Evolutionary conservation across 768 basidiomycete genomes (phyloP), one percentile per base, ranked within the genome.

Genomic region (Mycena haematopus): DNA sequence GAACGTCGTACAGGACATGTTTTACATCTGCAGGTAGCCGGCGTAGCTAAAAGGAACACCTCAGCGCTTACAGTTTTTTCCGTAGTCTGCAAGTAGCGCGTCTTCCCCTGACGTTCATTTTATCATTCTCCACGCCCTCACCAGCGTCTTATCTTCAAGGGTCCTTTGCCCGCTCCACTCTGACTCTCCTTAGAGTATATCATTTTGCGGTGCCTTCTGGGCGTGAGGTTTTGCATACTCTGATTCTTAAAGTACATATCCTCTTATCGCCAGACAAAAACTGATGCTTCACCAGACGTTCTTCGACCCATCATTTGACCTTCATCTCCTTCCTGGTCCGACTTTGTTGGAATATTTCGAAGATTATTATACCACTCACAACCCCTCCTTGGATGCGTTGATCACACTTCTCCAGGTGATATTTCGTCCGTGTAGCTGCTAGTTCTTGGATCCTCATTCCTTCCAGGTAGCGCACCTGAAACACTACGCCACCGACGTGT

Each of bases 1-100:
- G 0, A 56, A 65, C 2, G 80, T 92, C 2, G 72, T 93, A 51
- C 85, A 88, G 68, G 90, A 93, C 67, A 68, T 92, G 19, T 84
- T 92, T 44, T 82, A 88, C 56, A 86, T 92, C 36, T 90, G 83
- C 78, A 90, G 88, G 91, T 87, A 63, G 15, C 51, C 14, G 31
- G 14, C n/a, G n/a, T 40, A 44, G 8, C 21, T 31, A 14, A 1
- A 24, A 47, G 4, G 6, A 46, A 21, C 6, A 35, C 15, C 47
- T 27, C 17, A 11, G 13, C 54, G 25, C 31, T 66, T n/a, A 62
- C 53, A 22, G 13, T n/a, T 33, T 61, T 52, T 11, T 29, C 17
- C 35, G 22, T 29, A 93, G 91, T 66, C 76, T 80, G 50, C 80
- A 82, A 29, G 75, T 86, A 22, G 73, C 84, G 4, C 72, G 72